These are phyloP conservation scores for Xanthoconium purpureum DNA, from an alignment of 768 basidiomycete genomes.

Conservation along the genomic window DNA sequence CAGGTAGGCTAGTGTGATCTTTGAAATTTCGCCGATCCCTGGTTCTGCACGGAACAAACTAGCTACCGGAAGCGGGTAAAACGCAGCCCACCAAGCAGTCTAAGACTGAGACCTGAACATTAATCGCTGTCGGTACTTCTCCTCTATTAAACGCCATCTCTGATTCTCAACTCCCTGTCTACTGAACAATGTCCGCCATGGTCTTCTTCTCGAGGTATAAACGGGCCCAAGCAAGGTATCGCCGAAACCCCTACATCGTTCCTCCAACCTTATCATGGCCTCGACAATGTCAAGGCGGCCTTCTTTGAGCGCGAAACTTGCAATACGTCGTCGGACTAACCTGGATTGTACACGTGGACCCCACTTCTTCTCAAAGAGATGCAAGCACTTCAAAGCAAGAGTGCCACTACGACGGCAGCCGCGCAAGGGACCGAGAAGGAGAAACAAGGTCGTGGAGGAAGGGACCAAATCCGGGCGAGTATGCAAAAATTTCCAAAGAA, in stretches of 20 bases:
- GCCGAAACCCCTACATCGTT: constrained; percentile 6
- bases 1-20: background rate
- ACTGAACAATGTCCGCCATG: constrained; percentile 23
- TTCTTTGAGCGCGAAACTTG: constrained; percentile 60
- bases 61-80: background rate
- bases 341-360: constrained; percentile 54
- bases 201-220: constrained; percentile 12
- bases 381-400: constrained; percentile 45
- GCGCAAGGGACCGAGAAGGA: constrained; percentile 53
- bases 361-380: constrained; percentile 51
- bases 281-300: constrained; percentile 51
- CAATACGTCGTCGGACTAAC: constrained; percentile 57
- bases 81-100: background rate
- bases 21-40: background rate
- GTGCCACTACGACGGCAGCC: constrained; percentile 51
- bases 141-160: constrained; percentile 27
- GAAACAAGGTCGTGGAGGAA: constrained; percentile 54
- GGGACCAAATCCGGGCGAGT: constrained; percentile 52
- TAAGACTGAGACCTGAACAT: background rate
- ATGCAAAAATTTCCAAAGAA: constrained; percentile 43
- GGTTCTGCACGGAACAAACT: background rate
- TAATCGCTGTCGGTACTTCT: constrained; percentile 19
- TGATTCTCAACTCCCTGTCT: constrained; percentile 31
- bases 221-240: constrained; percentile 8
- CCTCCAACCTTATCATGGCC: constrained; percentile 22